A percentile compares a stretch with the other conserved stretches of the same genome.
These are phyloP conservation scores for Vachellia pachyceras DNA, from an alignment of 306 rosid species.

Conservation along the genomic window DNA sequence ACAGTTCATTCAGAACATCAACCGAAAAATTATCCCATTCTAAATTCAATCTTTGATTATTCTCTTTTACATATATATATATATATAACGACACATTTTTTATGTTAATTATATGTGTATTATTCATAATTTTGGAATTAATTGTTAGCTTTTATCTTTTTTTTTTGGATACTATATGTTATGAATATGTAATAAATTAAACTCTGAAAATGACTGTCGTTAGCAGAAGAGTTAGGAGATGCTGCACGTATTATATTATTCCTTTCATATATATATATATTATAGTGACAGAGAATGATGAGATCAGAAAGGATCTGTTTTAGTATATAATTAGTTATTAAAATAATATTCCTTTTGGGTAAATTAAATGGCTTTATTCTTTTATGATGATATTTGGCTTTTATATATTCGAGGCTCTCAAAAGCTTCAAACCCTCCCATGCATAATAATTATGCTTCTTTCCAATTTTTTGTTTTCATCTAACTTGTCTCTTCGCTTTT, in stretches of 20 bases:
- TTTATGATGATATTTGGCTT: constrained; percentile 52
- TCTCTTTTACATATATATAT: no score
- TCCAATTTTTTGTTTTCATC: constrained; percentile 43
- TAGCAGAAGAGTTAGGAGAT: background rate
- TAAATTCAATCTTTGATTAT: no score
- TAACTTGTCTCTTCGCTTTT: background rate
- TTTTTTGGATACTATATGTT: background rate
- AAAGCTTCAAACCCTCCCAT: background rate
- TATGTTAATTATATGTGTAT: background rate
- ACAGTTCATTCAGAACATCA: no score
- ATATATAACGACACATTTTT: no score
- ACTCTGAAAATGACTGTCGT: background rate
- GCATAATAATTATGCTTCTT: constrained; percentile 26
- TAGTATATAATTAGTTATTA: background rate
- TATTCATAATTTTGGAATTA: background rate
- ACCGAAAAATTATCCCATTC: no score
- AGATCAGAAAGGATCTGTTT: background rate
- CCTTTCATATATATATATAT: constrained; percentile 8
- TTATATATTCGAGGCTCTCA: constrained; percentile 41
- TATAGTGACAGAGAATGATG: background rate
- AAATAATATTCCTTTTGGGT: background rate
- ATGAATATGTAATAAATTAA: background rate
- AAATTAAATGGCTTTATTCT: constrained; percentile 53
- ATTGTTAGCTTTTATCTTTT: no score
- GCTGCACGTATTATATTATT: background rate